phyloP scores from a whole-genome alignment of 495 filamentous ascomycete species.

The Astrothelium subdiscretum region DNA sequence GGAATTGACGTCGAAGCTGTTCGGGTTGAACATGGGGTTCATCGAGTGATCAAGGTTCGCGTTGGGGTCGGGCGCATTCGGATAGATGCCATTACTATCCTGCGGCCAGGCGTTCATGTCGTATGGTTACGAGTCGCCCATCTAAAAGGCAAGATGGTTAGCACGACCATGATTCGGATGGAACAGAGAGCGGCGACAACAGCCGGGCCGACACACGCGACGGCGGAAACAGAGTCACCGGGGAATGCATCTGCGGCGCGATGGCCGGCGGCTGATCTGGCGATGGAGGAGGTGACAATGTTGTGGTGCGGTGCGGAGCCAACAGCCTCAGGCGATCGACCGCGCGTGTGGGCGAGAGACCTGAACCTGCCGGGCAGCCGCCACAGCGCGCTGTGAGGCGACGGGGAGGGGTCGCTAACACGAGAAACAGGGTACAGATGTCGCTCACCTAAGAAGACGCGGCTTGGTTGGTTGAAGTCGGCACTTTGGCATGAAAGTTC shows the following conservation, averaged over 20 bases:
- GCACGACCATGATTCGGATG: not conserved
- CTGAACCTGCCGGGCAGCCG: not conserved
- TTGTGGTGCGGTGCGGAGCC: not conserved
- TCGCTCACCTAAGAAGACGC: slow-evolving; percentile 1
- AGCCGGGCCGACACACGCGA: not conserved
- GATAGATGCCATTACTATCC: slow-evolving; percentile 11
- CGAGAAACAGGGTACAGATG: not conserved
- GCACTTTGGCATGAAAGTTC: slow-evolving; percentile 1
- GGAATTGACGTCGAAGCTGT: slow-evolving; percentile 50
- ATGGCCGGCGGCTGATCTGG: not conserved
- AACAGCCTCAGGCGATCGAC: not conserved
- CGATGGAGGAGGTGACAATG: not conserved
- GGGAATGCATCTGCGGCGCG: not conserved
- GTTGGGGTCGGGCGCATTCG: slow-evolving; percentile 7
- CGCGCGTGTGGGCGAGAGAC: not conserved
- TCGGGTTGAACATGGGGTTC: slow-evolving; percentile 41
- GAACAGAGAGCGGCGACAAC: not conserved
- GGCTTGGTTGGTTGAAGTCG: not conserved
- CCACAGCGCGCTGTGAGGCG: not conserved
- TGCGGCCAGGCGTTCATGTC: slow-evolving; percentile 1
- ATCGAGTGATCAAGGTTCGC: slow-evolving; percentile 38
- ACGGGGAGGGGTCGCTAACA: not conserved
- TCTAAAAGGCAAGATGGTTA: not conserved
- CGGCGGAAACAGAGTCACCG: not conserved
- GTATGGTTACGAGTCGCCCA: not conserved